Percentiles rank a stretch among this genome's conserved stretches.
These are phyloP conservation scores for Lindgomyces ingoldianus DNA, from an alignment of 495 filamentous ascomycete genomes.

Conservation along the genomic window DNA sequence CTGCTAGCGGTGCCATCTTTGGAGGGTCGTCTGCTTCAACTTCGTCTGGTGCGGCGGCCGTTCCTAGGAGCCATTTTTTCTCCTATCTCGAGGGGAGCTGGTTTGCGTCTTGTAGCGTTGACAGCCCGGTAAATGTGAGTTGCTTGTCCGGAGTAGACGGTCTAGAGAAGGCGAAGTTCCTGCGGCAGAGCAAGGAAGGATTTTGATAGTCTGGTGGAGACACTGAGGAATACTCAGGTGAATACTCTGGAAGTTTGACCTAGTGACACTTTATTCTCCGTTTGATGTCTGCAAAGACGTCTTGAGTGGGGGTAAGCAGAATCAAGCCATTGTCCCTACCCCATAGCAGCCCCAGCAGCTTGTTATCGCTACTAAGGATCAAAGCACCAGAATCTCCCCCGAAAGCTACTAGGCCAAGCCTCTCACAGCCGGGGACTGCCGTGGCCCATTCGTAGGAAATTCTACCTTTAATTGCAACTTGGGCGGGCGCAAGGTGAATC, in stretches of 20 bases:
- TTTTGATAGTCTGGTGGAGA: neutral
- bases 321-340: constrained; percentile 15
- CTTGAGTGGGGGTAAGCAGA: constrained; percentile 8
- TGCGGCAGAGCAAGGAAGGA: constrained; percentile 9
- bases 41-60: too few species aligned
- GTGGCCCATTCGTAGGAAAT: constrained; percentile 10
- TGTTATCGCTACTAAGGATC: constrained; percentile 11
- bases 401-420: neutral
- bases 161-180: neutral
- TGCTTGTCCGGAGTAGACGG: neutral
- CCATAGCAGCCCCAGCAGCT: constrained; percentile 18
- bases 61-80: too few species aligned
- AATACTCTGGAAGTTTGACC: constrained; percentile 4
- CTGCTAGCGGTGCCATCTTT: neutral
- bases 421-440: neutral
- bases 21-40: neutral
- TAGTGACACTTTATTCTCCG: neutral
- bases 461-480: neutral
- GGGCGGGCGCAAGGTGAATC: neutral
- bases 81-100: too few species aligned
- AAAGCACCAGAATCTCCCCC: constrained; percentile 18
- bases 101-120: neutral
- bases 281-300: constrained; percentile 18
- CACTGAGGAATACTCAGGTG: neutral
- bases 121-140: neutral